Evolutionary conservation across 495 filamentous ascomycete genomes (phyloP).

Genomic region (Xylaria castorea): DNA sequence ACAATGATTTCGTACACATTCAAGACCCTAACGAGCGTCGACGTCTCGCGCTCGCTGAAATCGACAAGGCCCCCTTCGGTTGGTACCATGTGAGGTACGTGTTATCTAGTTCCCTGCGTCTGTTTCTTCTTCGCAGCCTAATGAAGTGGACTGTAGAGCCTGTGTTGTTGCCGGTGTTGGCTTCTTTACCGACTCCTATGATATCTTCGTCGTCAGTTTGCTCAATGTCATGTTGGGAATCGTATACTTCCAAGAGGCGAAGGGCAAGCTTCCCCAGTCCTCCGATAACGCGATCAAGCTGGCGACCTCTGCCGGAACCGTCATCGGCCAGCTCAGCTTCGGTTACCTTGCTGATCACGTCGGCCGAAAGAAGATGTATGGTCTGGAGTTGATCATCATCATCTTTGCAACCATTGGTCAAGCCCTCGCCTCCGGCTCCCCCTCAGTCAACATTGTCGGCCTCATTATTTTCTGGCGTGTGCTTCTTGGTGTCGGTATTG

Average conservation of each 20-base stretch:
- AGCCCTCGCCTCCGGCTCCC: slow-evolving; percentile 70
- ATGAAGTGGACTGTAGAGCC: slow-evolving; percentile 52
- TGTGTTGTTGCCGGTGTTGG: slow-evolving; percentile 81
- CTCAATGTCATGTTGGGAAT: slow-evolving; percentile 73
- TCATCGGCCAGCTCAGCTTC: slow-evolving; percentile 84
- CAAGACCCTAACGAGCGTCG: slow-evolving; percentile 76
- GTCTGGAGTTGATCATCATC: slow-evolving; percentile 85
- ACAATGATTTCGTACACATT: slow-evolving; percentile 68
- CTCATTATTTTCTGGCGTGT: slow-evolving; percentile 90
- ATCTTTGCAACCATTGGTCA: slow-evolving; percentile 85
- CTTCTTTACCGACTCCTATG: slow-evolving; percentile 84
- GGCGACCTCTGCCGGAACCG: slow-evolving; percentile 84
- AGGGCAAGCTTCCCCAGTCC: slow-evolving; percentile 63
- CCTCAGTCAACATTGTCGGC: slow-evolving; percentile 73
- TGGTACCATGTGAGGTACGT: slow-evolving; percentile 68
- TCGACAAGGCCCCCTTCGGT: slow-evolving; percentile 81
- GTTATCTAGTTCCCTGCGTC: too few relatives aligned
- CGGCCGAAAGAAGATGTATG: slow-evolving; percentile 86
- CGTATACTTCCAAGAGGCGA: slow-evolving; percentile 65
- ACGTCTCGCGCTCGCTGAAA: slow-evolving; percentile 75
- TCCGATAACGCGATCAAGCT: slow-evolving; percentile 88
- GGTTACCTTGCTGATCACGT: slow-evolving; percentile 81
- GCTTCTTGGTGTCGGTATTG: slow-evolving; percentile 83
- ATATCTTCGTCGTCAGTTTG: slow-evolving; percentile 76
- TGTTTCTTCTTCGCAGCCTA: background rate